A percentile compares a stretch with the other conserved stretches of the same genome.
Evolutionary conservation across 108 stramenopile genomes (phyloP).

Genomic region (Hondaea fermentalgiana): DNA sequence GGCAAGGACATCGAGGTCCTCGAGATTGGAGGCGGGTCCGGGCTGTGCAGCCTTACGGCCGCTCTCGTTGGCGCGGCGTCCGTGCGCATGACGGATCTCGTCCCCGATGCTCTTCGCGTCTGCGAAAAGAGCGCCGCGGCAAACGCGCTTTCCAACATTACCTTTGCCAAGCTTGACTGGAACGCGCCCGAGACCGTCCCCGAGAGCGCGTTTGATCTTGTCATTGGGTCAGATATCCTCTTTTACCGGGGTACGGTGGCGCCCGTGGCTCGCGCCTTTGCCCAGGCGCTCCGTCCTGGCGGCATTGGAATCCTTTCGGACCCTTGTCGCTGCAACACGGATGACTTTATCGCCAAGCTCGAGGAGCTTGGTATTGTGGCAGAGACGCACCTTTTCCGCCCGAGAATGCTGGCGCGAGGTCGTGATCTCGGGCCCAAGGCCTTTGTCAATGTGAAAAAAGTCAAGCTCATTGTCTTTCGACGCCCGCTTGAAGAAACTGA

Average conservation of each 20-base stretch:
- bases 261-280: not conserved
- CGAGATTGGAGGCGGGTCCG: not conserved
- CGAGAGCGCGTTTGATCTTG: not conserved
- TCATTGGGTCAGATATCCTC: not conserved
- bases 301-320: not conserved
- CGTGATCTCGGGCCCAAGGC: not conserved
- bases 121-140: not conserved
- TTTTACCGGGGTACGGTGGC: not conserved
- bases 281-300: not conserved
- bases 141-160: not conserved
- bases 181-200: not conserved
- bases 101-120: not conserved
- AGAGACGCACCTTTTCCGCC: not conserved
- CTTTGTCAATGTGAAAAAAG: slow-evolving; percentile 14
- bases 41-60: not conserved
- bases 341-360: slow-evolving; percentile 3
- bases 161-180: not conserved
- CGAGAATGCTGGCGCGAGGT: not conserved
- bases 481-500: not conserved
- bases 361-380: not conserved
- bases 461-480: not conserved
- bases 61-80: not conserved
- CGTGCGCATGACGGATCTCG: slow-evolving; percentile 7
- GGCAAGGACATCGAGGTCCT: not conserved
- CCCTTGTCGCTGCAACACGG: slow-evolving; percentile 5